These are phyloP conservation scores for Colletotrichum tofieldiae DNA, from an alignment of 2,329 filamentous ascomycete genomes.

Conservation along the genomic window DNA sequence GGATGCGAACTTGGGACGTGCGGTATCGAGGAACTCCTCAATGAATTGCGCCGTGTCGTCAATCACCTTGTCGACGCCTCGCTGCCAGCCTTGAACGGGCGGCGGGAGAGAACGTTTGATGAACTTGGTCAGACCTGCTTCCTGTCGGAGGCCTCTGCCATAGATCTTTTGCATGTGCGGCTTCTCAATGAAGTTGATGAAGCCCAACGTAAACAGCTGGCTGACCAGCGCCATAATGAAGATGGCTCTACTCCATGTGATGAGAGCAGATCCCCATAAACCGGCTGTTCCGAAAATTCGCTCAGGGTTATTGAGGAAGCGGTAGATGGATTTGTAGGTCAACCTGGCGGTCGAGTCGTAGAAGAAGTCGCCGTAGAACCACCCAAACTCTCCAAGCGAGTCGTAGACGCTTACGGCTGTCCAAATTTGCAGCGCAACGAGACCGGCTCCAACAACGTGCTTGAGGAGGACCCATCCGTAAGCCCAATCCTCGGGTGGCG, in stretches of 20 bases:
- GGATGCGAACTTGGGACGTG: conserved; percentile 87
- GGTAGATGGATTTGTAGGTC: conserved; percentile 97
- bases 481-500: conserved; percentile 86
- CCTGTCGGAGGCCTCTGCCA: conserved; percentile 84
- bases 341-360: conserved; percentile 91
- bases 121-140: conserved; percentile 93
- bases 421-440: conserved; percentile 93
- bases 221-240: conserved; percentile 89
- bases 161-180: conserved; percentile 99
- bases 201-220: conserved; percentile 87
- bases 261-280: conserved; percentile 94
- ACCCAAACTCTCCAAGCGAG: conserved; percentile 96
- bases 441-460: conserved; percentile 85
- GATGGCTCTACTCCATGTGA: conserved; percentile 90
- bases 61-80: conserved; percentile 88
- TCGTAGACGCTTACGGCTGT: conserved; percentile 95
- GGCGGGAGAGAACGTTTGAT: conserved; percentile 88
- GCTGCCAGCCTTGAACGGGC: conserved; percentile 86
- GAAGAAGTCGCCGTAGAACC: conserved; percentile 99
- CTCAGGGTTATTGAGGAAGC: conserved; percentile 98
- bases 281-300: conserved; percentile 93
- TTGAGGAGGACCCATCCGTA: conserved; percentile 89
- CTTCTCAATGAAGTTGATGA: conserved; percentile 94
- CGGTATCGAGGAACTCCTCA: conserved; percentile 90
- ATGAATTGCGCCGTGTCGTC: conserved; percentile 91